Conservation (phyloP, 768 basidiomycete species). For the Auriscalpium orientale region DNA sequence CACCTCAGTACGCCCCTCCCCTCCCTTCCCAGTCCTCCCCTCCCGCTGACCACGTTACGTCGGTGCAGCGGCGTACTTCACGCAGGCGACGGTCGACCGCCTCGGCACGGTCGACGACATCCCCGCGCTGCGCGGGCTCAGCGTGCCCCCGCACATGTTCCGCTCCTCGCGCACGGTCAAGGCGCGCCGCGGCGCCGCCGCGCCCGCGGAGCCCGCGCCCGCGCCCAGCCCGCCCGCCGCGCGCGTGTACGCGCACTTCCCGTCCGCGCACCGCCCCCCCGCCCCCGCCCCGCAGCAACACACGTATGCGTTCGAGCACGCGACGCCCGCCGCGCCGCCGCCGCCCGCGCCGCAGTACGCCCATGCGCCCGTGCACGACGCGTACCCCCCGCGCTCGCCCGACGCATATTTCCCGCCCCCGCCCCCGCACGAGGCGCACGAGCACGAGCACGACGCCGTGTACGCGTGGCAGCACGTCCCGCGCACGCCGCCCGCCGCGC, state of each 20-base stretch:
- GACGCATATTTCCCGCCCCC: background rate
- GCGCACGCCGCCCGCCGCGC: background rate
- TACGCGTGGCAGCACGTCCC: too few species aligned
- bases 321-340: background rate
- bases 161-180: slow-evolving; percentile 70
- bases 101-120: slow-evolving; percentile 68
- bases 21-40: background rate
- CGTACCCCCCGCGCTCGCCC: too few species aligned
- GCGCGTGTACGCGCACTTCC: background rate
- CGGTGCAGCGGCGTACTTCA: slow-evolving; percentile 80
- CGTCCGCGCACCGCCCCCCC: background rate
- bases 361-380: background rate
- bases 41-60: background rate
- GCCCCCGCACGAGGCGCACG: too few species aligned
- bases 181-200: slow-evolving; percentile 38
- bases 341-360: background rate
- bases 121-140: slow-evolving; percentile 54
- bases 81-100: slow-evolving; percentile 63
- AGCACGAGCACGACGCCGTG: too few species aligned
- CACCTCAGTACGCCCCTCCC: slow-evolving; percentile 37
- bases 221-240: background rate
- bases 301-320: background rate
- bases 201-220: slow-evolving; percentile 26
- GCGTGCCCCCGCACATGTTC: slow-evolving; percentile 73
- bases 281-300: background rate